phyloP scores from a whole-genome alignment of 2,329 filamentous ascomycete species.

The Diplodia mutila region DNA sequence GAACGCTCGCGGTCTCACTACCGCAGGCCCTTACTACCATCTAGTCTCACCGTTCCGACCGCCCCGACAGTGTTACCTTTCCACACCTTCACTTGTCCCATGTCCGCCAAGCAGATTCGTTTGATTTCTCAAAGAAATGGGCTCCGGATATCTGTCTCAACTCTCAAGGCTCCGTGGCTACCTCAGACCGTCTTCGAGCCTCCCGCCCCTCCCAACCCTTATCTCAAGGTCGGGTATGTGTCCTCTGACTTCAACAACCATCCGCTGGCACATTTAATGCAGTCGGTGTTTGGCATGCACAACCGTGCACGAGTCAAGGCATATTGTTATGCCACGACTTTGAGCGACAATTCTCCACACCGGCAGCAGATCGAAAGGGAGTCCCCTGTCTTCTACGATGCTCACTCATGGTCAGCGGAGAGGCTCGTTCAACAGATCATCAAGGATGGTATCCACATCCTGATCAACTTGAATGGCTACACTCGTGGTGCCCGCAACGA shows the following conservation, averaged over 20 bases:
- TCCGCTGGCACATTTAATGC: conserved; percentile 94
- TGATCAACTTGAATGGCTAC: conserved; percentile 98
- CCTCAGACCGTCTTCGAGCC: conserved; percentile 80
- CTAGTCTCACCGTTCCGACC: conserved; percentile 74
- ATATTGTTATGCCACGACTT: conserved; percentile 93
- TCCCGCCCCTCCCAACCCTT: conserved; percentile 77
- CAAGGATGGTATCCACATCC: conserved; percentile 85
- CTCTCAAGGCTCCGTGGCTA: conserved; percentile 84
- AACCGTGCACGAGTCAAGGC: conserved; percentile 73
- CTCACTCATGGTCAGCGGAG: conserved; percentile 83
- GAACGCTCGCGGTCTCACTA: conserved; percentile 65
- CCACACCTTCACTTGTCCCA: conserved; percentile 93
- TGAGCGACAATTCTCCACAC: conserved; percentile 86
- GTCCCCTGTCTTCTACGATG: conserved; percentile 87
- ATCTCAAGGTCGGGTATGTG: conserved; percentile 91
- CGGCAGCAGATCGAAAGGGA: conserved; percentile 91
- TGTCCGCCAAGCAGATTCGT: conserved; percentile 88
- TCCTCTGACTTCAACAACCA: conserved; percentile 99
- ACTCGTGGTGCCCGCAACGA: conserved; percentile 96
- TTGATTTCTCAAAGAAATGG: conserved; percentile 95
- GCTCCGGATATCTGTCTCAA: conserved; percentile 87
- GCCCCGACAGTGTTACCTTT: conserved; percentile 96
- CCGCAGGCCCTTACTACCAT: conserved; percentile 72
- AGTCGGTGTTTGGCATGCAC: conserved; percentile 95
- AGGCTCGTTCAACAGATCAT: conserved; percentile 84